Evolutionary conservation across 345 rosid genomes (phyloP).

Genomic region (Syzygium aqueum): DNA sequence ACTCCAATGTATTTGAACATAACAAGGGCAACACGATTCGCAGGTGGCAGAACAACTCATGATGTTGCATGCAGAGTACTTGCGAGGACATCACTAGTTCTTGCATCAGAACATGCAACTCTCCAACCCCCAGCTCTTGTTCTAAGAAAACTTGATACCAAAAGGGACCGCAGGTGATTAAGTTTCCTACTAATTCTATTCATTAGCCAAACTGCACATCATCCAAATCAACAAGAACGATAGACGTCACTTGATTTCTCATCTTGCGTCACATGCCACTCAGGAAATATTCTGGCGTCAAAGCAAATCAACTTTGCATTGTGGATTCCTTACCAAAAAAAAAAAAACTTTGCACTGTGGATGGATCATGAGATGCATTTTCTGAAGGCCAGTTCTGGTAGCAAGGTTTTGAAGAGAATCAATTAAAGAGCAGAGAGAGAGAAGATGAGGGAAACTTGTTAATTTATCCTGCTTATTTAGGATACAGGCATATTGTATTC

Average conservation of each 20-base stretch:
- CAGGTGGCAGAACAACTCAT: conserved; percentile 53
- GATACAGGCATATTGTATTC: background rate
- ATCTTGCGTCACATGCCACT: background rate
- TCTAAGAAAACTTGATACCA: background rate
- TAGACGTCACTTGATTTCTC: background rate
- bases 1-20: background rate
- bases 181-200: background rate
- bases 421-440: background rate
- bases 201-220: background rate
- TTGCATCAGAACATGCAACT: background rate
- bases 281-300: background rate
- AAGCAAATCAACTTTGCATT: background rate
- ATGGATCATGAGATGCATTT: background rate
- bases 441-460: background rate
- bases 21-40: background rate
- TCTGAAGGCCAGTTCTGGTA: background rate
- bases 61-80: conserved; percentile 33
- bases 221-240: background rate
- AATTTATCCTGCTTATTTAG: background rate
- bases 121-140: background rate
- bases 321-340: too few relatives aligned
- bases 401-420: background rate
- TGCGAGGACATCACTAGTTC: conserved; percentile 10
- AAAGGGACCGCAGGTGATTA: background rate
- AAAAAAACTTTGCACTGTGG: background rate